Base-by-base conservation (phyloP, 495 filamentous ascomycete genomes). In the Neurospora sp. region DNA sequence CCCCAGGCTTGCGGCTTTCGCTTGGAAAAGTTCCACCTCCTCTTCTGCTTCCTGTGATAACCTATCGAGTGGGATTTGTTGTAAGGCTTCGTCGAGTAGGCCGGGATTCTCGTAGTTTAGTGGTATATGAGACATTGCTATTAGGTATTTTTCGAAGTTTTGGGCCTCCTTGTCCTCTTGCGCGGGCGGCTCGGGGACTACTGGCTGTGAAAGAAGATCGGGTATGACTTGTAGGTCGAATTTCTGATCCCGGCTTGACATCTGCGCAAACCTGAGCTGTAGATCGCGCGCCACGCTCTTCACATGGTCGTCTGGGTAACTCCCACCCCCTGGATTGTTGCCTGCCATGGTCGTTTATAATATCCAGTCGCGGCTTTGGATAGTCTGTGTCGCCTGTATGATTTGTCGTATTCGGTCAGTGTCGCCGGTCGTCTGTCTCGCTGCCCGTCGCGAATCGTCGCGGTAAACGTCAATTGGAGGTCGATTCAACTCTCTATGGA, bases 41-140 rank as follows among this genome's bases (percentile, higher is more conserved):
- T 98, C 94, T 78, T 98, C 94, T 44, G 96, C 96, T 77, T 98
- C 94, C 68, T 90, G 87, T 80, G 98, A 98, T 77, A 99, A 90
- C 74, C 91, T 89, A 76, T 97, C 93, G n/a, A 98, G 81, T 0
- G 96, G 96, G 65, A 99, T 92, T 22, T 89, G 84, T 47, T 89
- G 86, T 18, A 99, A 83, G 6, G 96, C 96, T 81, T 98, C 96
- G 80, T 99, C 96, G 44, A 99, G 85, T 40, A 98, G 85, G 42
- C 96, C 96, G 0, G 96, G 96, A 79, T 99, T 98, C 83, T 99
- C 96, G 82, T 97, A 99, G 78, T 93, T 94, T 22, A 89, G 92
- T 12, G 96, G 96, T 37, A 92, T 96, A 38, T 89, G 85, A 4
- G 96, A 96, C 9, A 98, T 82, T 4, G 91, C 90, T 68, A 94